These are phyloP conservation scores for Dionaea muscipula DNA, from an alignment of 179 eudicot genomes.

Conservation along the genomic window DNA sequence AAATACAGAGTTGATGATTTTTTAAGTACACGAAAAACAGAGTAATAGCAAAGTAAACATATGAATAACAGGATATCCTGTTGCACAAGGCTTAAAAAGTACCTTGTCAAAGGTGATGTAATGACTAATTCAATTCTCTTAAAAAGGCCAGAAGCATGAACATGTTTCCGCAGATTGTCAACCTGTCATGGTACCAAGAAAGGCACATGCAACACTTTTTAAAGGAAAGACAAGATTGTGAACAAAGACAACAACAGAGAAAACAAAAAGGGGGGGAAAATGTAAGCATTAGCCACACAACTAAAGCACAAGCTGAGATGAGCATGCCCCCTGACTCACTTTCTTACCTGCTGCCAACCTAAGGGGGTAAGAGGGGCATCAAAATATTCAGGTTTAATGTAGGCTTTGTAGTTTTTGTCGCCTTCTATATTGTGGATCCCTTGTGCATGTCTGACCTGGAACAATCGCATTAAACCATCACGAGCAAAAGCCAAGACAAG, in stretches of 20 bases:
- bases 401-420: constrained; percentile 78
- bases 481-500: constrained; percentile 17
- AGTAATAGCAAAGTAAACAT: background rate
- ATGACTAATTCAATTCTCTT: constrained; percentile 63
- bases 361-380: constrained; percentile 79
- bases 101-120: constrained; percentile 73
- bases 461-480: background rate
- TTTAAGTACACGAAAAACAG: constrained; percentile 1
- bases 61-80: background rate
- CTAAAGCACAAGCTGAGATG: background rate
- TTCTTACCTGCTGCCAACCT: constrained; percentile 90
- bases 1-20: no score
- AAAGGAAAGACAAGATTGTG: background rate
- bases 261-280: background rate
- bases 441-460: constrained; percentile 93
- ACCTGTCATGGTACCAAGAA: constrained; percentile 37
- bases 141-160: constrained; percentile 42
- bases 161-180: constrained; percentile 68
- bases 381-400: constrained; percentile 82
- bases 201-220: background rate
- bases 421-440: constrained; percentile 89
- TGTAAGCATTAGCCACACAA: background rate
- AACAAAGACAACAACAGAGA: background rate
- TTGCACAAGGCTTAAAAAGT: background rate
- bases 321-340: background rate